Evolutionary conservation across 2,329 filamentous ascomycete species (phyloP), one percentile per base, ranked within the genome.

Genomic region (Emergomyces pasteurianus): DNA sequence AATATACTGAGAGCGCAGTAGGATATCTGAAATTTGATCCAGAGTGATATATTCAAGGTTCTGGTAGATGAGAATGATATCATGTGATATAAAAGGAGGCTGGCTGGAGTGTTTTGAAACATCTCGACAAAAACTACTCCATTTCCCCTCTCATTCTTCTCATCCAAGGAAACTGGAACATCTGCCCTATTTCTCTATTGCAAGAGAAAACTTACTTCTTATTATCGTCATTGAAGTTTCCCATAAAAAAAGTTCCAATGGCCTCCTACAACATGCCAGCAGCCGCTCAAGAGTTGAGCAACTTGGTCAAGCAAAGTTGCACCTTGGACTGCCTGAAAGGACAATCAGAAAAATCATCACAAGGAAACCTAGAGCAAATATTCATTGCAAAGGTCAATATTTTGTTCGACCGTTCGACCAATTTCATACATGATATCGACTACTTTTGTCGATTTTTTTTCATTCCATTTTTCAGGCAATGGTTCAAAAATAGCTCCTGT

Each of bases 71-170:
- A 31, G 31, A 31, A 3, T 7, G 31, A 65, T 64, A 63, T 63
- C 62, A 60, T 62, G 59, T 47, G 61, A 50, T 61, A 46, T 42
- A 55, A 59, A 59, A 53, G 58, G 62, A 57, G 60, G 62, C 59
- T 50, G 64, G 65, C 63, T 64, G 65, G 47, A 12, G 47, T 26
- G 47, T 50, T 28, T 18, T 31, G 28, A 50, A 50, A 18, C 28
- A 50, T 31, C 23, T 23, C 2, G 14, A 18, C 26, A 26, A 50
- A 23, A 50, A 31, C 31, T 50, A 26, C 23, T 50, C 28, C 26
- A n/a, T 8, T 8, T 31, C 47, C 2, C 10, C 26, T 16, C 23
- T 31, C 3, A 3, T 31, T 50, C 26, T 31, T 3, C 16, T 18
- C 26, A 50, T 26, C 16, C 42, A 21, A 46, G 21, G 21, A 23